Percentiles rank a stretch among this genome's conserved stretches.
Conservation (phyloP, 345 rosid genomes). For the Fremontodendron californicum region DNA sequence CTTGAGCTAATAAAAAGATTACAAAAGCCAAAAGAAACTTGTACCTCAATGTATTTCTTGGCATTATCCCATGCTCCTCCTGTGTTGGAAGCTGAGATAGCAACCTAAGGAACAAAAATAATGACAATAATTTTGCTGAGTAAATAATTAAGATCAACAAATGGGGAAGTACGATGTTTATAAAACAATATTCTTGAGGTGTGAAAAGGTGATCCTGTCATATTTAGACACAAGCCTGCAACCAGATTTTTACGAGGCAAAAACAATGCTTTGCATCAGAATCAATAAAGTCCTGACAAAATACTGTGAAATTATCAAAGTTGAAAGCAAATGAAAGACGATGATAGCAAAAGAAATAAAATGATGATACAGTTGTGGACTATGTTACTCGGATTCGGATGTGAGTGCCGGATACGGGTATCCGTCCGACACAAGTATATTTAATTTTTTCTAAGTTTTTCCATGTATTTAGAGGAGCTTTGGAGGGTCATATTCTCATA, state of each 20-base stretch:
- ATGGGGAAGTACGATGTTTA: neutral
- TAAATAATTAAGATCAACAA: neutral
- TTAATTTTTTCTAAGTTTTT: no score
- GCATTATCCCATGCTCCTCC: slow-evolving; percentile 79
- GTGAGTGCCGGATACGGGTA: no score
- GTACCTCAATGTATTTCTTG: slow-evolving; percentile 70
- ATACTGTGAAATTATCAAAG: neutral
- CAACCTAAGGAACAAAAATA: slow-evolving; percentile 32
- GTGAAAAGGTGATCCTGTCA: no score
- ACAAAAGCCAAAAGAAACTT: neutral
- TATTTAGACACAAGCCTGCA: neutral
- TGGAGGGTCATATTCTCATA: no score
- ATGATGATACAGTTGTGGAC: no score
- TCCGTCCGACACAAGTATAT: no score
- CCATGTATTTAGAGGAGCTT: no score
- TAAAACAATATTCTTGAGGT: no score
- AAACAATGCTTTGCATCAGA: neutral
- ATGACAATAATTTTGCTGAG: neutral
- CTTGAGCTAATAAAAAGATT: neutral
- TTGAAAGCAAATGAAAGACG: neutral
- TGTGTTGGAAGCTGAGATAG: slow-evolving; percentile 72
- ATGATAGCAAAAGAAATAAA: neutral
- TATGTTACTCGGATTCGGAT: no score
- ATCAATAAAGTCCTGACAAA: neutral
- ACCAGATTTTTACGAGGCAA: neutral